A percentile compares a stretch with the other conserved stretches of the same genome.
Conservation (phyloP, 2,329 filamentous ascomycete genomes). For the Dactylonectria estremocensis region DNA sequence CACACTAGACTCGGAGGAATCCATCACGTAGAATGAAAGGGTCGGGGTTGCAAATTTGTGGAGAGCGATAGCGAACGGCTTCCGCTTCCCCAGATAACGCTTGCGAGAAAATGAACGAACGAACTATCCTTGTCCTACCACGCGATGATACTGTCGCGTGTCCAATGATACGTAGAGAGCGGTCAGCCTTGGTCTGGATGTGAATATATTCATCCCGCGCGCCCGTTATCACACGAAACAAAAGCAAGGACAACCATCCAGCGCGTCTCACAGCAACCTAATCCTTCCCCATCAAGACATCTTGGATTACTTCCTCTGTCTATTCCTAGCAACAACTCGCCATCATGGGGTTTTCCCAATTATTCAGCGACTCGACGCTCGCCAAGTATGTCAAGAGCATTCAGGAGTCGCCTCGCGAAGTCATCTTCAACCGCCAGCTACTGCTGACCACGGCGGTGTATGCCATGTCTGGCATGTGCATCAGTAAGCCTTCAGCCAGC, state of each 20-base stretch:
- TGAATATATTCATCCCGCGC: constrained; percentile 14
- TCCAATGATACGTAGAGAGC: constrained; percentile 12
- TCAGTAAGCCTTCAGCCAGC: constrained; percentile 18
- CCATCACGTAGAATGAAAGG: constrained; percentile 15
- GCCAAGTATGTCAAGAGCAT: constrained; percentile 30
- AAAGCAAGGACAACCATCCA: constrained; percentile 1
- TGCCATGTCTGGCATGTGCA: constrained; percentile 36
- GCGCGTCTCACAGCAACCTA: not conserved
- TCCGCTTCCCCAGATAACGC: constrained; percentile 20
- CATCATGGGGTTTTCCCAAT: constrained; percentile 22
- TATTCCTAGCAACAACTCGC: not conserved
- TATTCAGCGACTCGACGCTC: constrained; percentile 30
- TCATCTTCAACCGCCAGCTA: constrained; percentile 31
- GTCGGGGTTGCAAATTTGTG: constrained; percentile 4
- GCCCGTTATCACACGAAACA: not conserved
- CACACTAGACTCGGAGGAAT: constrained; percentile 32
- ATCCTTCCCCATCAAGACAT: not conserved
- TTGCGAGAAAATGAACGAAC: not conserved
- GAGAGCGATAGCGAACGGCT: constrained; percentile 26
- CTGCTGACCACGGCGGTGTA: constrained; percentile 30
- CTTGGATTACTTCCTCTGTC: not conserved
- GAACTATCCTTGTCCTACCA: not conserved
- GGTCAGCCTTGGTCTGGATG: not conserved
- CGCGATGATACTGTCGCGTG: constrained; percentile 11
- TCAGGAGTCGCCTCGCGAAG: constrained; percentile 32